Evolutionary conservation across 2,329 filamentous ascomycete species (phyloP).

Genomic region (Ophiognomonia clavigignenti-juglandacearum): DNA sequence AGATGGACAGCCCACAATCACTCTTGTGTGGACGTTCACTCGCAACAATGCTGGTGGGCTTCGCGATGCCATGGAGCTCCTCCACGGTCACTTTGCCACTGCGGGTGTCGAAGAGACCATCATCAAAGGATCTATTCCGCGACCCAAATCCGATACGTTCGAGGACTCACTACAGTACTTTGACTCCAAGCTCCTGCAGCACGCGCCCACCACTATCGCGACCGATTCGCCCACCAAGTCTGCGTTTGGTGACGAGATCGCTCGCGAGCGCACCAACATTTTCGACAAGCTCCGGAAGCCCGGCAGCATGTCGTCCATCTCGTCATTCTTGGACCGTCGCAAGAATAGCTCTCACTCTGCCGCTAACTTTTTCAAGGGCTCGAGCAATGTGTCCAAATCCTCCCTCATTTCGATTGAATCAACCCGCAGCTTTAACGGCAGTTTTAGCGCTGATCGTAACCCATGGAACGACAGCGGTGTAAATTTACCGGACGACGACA

Average conservation of each 20-base stretch:
- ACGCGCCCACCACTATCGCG: constrained; percentile 73
- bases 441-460: constrained; percentile 85
- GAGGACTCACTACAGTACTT: constrained; percentile 97
- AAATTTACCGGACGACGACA: constrained; percentile 86
- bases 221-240: constrained; percentile 87
- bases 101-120: constrained; percentile 84
- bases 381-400: constrained; percentile 85
- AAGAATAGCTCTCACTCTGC: constrained; percentile 90
- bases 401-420: constrained; percentile 96
- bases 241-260: constrained; percentile 76
- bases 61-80: constrained; percentile 91
- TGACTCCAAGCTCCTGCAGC: constrained; percentile 92
- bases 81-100: constrained; percentile 79
- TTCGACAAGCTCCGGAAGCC: constrained; percentile 94
- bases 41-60: constrained; percentile 95
- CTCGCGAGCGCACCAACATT: constrained; percentile 73
- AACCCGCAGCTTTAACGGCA: constrained; percentile 82
- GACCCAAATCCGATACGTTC: constrained; percentile 98
- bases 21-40: constrained; percentile 77
- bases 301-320: constrained; percentile 88
- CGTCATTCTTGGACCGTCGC: constrained; percentile 90
- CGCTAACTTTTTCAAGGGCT: constrained; percentile 86
- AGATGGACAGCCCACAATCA: constrained; percentile 52
- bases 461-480: constrained; percentile 98
- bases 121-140: constrained; percentile 89